Evolutionary conservation across 2,329 filamentous ascomycete species (phyloP), one percentile per base, ranked within the genome.

Genomic region (Gyromitra esculenta): DNA sequence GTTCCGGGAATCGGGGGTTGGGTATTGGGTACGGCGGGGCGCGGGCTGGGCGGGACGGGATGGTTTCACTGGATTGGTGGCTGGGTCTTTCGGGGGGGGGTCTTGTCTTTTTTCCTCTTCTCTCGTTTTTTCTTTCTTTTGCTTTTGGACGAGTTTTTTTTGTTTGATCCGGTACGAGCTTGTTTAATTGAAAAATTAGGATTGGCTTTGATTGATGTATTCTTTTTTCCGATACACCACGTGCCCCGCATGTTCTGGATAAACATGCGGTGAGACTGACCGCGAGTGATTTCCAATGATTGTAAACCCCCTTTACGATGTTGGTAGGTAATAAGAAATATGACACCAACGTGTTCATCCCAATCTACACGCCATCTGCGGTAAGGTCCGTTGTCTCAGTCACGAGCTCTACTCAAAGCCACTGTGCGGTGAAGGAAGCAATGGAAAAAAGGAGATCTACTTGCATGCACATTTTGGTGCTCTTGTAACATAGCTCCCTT

Each of bases 271-370:
- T 25, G 37, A 59, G 18, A 65, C 18, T 59, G 13, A 25, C 52
- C 25, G 13, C 71, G 71, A 74, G 71, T 74, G 71, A 74, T 67
- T 69, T 68, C 37, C 21, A 67, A 35, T 73, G 70, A 73, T 18
- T n/a, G 54, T 8, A 5, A n/a, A 2, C 37, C n/a, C 37, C 4
- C 41, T n/a, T n/a, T 39, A 31, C 25, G 25, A 4, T 31, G 25
- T 31, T 31, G 25, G 48, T 56, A 39, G 11, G 43, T 62, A 41
- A 52, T 39, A 9, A 52, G 45, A 15, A 18, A 56, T 31, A 59
- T 50, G 9, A 37, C 59, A 57, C 48, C 8, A 60, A 65, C 56
- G 62, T 50, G 56, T 62, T 70, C 66, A n/a, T 70, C 66, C 66
- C 56, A 62, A 70, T 39, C 5, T 67, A 39, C 37, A 35, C 25